Conservation (phyloP, 148 eudicot genomes). For the Cornus suecica region DNA sequence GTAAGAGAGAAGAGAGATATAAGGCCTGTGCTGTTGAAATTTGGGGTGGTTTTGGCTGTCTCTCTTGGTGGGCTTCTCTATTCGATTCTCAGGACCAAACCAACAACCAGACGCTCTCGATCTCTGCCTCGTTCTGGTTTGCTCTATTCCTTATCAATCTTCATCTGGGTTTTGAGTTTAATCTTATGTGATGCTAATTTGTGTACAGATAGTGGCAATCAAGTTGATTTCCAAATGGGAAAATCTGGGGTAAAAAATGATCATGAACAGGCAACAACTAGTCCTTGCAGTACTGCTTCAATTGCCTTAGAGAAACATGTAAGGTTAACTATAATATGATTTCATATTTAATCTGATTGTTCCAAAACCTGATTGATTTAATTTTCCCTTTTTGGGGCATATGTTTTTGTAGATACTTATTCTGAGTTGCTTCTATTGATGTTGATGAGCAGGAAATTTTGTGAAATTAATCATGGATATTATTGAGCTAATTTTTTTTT, state of each 20-base stretch:
- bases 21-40: conserved; percentile 43
- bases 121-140: conserved; percentile 32
- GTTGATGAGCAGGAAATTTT: background rate
- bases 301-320: conserved; percentile 27
- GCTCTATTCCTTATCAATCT: background rate
- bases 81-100: conserved; percentile 43
- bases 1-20: conserved; percentile 41
- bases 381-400: background rate
- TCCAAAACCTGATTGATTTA: background rate
- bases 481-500: background rate
- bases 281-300: conserved; percentile 14
- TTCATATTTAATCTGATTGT: background rate
- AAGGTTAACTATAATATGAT: conserved; percentile 7
- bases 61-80: conserved; percentile 65
- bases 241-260: conserved; percentile 23
- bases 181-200: background rate
- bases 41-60: conserved; percentile 59
- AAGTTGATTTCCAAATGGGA: conserved; percentile 13
- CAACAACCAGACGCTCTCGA: conserved; percentile 24
- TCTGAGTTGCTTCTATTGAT: background rate
- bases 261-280: conserved; percentile 15
- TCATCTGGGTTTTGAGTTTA: conserved; percentile 1
- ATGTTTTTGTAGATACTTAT: background rate
- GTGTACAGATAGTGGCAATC: conserved; percentile 22
- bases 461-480: background rate